Percentiles rank a stretch among this genome's conserved stretches.
These are phyloP conservation scores for Otatea glauca DNA, from an alignment of 176 grass and related monocot genomes.

Conservation along the genomic window DNA sequence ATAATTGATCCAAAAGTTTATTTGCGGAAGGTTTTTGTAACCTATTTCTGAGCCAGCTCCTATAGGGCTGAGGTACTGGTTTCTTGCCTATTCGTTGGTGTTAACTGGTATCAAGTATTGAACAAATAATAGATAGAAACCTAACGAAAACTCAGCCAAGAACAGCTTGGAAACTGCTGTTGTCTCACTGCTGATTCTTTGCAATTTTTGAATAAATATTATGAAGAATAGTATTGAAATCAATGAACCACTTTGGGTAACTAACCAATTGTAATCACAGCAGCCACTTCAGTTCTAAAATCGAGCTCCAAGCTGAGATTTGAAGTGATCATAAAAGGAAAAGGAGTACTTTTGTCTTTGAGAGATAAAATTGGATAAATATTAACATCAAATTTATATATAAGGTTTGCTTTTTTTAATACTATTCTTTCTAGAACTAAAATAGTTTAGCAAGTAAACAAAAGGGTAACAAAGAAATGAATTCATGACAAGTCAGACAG, in stretches of 20 bases:
- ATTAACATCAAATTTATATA: conserved; percentile 30
- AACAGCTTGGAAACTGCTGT: neutral
- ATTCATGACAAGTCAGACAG: neutral
- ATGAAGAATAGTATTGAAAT: neutral
- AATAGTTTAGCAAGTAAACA: neutral
- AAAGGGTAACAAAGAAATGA: conserved; percentile 21
- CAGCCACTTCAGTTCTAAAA: conserved; percentile 15
- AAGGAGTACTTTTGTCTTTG: neutral
- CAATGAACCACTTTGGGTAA: neutral
- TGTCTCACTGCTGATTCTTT: conserved; percentile 20
- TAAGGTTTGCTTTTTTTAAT: neutral
- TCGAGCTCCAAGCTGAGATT: neutral
- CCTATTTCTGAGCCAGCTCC: neutral
- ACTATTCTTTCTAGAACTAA: neutral
- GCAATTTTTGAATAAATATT: neutral
- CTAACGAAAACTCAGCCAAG: neutral
- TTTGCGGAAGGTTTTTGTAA: neutral
- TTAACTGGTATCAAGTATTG: neutral
- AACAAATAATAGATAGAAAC: neutral
- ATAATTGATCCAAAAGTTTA: neutral
- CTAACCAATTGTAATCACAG: neutral
- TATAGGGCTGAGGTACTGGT: neutral
- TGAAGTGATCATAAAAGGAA: neutral
- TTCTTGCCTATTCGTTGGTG: neutral
- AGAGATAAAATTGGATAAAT: neutral